Conservation (phyloP, 164 flowering plant genomes). For the Chimonanthus salicifolius region DNA sequence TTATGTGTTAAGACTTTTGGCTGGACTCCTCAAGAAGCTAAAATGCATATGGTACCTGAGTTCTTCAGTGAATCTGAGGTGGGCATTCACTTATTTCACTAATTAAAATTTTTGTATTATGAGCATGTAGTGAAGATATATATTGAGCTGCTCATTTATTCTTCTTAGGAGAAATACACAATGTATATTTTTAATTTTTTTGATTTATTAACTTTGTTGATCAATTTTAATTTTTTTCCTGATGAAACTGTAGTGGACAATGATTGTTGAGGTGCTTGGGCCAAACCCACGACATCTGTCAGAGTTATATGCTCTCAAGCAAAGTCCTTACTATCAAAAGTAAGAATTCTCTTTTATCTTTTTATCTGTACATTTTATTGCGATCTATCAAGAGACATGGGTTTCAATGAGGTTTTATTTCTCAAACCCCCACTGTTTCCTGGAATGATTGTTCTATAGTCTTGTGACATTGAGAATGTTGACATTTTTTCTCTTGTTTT, state of each 20-base stretch:
- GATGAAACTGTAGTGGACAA: slow-evolving; percentile 51
- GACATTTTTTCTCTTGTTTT: background rate
- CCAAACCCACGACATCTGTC: slow-evolving; percentile 77
- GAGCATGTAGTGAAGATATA: background rate
- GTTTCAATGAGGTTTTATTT: background rate
- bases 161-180: background rate
- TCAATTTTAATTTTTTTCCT: slow-evolving; percentile 11
- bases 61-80: slow-evolving; percentile 85
- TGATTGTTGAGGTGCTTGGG: slow-evolving; percentile 77
- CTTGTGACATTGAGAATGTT: background rate
- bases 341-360: slow-evolving; percentile 8
- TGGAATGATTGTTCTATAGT: background rate
- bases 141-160: background rate
- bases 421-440: background rate
- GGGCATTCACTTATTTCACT: slow-evolving; percentile 15
- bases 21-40: slow-evolving; percentile 86
- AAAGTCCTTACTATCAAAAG: slow-evolving; percentile 39
- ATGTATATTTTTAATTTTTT: background rate
- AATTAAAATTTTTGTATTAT: background rate
- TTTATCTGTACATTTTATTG: too few species aligned
- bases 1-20: slow-evolving; percentile 54
- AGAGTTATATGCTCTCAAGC: slow-evolving; percentile 83
- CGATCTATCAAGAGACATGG: too few species aligned
- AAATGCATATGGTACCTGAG: slow-evolving; percentile 80
- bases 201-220: background rate